A percentile compares a stretch with the other conserved stretches of the same genome.
These are phyloP conservation scores for Globisporangium alternatum DNA, from an alignment of 352 stramenopile species.

Conservation along the genomic window DNA sequence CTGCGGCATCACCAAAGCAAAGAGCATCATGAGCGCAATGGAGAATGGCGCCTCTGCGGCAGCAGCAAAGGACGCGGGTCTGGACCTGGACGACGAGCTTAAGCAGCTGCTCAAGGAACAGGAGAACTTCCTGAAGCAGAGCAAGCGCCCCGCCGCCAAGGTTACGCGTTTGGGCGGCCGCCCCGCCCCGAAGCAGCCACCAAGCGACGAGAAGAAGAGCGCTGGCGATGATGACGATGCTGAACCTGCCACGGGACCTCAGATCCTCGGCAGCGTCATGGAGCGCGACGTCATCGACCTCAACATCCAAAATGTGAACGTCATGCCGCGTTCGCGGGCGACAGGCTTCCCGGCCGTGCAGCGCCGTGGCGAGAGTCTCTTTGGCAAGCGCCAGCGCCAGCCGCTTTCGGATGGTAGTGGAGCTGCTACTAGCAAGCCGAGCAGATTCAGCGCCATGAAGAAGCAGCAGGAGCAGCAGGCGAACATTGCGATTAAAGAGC, in stretches of 20 bases:
- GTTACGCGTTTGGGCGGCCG: conserved; percentile 30
- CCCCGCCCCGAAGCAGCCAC: neutral
- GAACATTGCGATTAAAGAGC: neutral
- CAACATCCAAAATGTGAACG: conserved; percentile 30
- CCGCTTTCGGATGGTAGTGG: neutral
- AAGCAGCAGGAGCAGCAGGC: neutral
- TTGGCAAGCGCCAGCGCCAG: conserved; percentile 47
- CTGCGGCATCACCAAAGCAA: neutral
- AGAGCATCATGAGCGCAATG: neutral
- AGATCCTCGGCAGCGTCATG: conserved; percentile 56
- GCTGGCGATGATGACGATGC: conserved; percentile 8
- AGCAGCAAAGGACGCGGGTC: conserved; percentile 7
- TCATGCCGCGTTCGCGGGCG: conserved; percentile 27
- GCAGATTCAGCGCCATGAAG: conserved; percentile 21
- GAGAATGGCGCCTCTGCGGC: neutral
- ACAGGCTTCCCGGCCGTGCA: conserved; percentile 62
- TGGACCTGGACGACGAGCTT: conserved; percentile 79
- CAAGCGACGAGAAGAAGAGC: conserved; percentile 5
- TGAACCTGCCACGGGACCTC: conserved; percentile 19
- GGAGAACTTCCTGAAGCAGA: conserved; percentile 68
- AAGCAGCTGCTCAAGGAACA: conserved; percentile 79
- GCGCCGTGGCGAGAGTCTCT: conserved; percentile 61
- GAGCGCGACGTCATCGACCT: conserved; percentile 54
- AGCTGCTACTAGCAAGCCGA: conserved; percentile 15
- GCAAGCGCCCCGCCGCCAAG: conserved; percentile 57